Evolutionary conservation across 2,329 filamentous ascomycete species (phyloP).

Genomic region (Colletotrichum theobromicola): DNA sequence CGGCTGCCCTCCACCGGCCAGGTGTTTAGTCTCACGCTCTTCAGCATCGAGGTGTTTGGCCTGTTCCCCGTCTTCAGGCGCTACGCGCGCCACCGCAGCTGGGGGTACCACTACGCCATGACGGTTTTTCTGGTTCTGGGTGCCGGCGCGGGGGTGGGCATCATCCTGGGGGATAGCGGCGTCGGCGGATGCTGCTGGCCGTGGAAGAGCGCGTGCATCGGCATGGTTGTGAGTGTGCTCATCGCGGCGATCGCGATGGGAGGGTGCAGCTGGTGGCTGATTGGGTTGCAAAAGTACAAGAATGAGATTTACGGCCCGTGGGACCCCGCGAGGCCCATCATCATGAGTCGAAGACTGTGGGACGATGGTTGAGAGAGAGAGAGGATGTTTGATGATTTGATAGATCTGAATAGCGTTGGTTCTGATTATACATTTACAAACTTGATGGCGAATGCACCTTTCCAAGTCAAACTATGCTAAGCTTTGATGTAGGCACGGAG

Average conservation of each 20-base stretch:
- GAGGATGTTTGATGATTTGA: neutral
- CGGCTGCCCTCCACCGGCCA: slow-evolving; percentile 88
- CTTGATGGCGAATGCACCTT: too few relatives aligned
- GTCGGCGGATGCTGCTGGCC: slow-evolving; percentile 43
- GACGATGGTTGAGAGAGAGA: slow-evolving; percentile 33
- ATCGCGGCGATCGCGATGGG: slow-evolving; percentile 83
- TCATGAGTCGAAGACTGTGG: slow-evolving; percentile 70
- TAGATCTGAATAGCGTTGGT: neutral
- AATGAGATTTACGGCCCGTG: slow-evolving; percentile 98
- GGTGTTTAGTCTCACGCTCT: slow-evolving; percentile 93
- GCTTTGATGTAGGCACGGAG: too few relatives aligned
- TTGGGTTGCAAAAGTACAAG: slow-evolving; percentile 97
- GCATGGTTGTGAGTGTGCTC: slow-evolving; percentile 77
- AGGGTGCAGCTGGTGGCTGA: slow-evolving; percentile 97
- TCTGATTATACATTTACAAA: neutral
- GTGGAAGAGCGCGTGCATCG: slow-evolving; percentile 67
- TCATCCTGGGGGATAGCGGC: slow-evolving; percentile 55
- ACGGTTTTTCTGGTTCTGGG: slow-evolving; percentile 79
- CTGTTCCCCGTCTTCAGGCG: slow-evolving; percentile 97
- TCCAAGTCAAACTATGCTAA: too few relatives aligned
- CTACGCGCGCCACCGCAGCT: slow-evolving; percentile 81
- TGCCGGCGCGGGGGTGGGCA: slow-evolving; percentile 79
- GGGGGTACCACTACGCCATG: slow-evolving; percentile 79
- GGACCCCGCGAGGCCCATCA: slow-evolving; percentile 92
- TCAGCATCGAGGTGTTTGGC: slow-evolving; percentile 96